Conservation (phyloP, 2,329 filamentous ascomycete species). For the Aspergillus uvarum region DNA sequence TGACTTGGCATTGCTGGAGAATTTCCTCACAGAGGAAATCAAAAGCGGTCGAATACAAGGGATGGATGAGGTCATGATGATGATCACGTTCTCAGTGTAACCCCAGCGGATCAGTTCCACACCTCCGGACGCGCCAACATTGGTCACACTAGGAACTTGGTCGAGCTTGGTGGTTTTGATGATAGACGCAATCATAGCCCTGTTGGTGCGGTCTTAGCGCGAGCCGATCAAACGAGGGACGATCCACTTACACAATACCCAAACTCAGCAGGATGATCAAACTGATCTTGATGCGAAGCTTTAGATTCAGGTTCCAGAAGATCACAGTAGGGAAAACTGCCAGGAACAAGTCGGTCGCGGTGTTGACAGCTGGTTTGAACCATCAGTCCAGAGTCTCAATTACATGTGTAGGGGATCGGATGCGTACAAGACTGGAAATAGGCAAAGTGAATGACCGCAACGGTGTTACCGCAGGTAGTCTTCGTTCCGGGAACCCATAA, state of each 20-base stretch:
- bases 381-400: background rate
- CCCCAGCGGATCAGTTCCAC: constrained; percentile 33
- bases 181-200: constrained; percentile 34
- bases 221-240: background rate
- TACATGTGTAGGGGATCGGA: background rate
- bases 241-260: constrained; percentile 26
- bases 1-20: constrained; percentile 26
- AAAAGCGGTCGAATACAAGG: constrained; percentile 32
- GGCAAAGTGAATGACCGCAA: constrained; percentile 27
- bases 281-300: constrained; percentile 29
- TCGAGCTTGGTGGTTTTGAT: constrained; percentile 32
- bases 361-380: constrained; percentile 24
- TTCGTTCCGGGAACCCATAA: constrained; percentile 26
- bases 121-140: constrained; percentile 25
- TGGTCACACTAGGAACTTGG: constrained; percentile 27
- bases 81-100: constrained; percentile 30
- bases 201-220: constrained; percentile 8
- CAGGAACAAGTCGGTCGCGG: constrained; percentile 30
- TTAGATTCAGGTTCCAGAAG: constrained; percentile 33
- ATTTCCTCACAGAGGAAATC: constrained; percentile 32
- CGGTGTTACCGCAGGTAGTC: constrained; percentile 26
- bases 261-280: constrained; percentile 29
- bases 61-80: constrained; percentile 33
- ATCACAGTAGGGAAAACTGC: constrained; percentile 30
- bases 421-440: constrained; percentile 31